Evolutionary conservation across 2,329 filamentous ascomycete genomes (phyloP), one percentile per base, ranked within the genome.

Genomic region (Pseudogymnoascus sp.): DNA sequence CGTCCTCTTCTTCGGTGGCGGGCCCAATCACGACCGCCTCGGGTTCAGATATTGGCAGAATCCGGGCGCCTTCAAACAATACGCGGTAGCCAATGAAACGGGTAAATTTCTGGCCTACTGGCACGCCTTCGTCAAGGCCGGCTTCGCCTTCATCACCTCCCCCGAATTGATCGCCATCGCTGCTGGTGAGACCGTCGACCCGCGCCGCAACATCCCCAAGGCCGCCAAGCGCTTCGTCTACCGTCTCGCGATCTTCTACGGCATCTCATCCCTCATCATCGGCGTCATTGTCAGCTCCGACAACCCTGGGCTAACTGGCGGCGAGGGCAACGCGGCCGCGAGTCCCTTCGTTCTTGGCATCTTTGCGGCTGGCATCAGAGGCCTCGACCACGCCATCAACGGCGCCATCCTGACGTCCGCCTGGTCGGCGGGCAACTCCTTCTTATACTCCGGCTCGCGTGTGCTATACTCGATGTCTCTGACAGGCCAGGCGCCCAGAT

Each of bases 391-490:
- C 65, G 79, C 87, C 67, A 87, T 89, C 76, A 89, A 89, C 69
- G 86, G 80, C 29, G 84, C 83, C 12, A 82, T 89, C 67, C 76
- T 88, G 60, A 87, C 86, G 4, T 87, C 84, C 1, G 87, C 86
- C 1, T 84, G 81, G 80, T 84, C 81, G 0, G 81, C 82, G 4
- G 82, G 80, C 15, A 85, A 84, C 68, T 80, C 82, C 0, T 84
- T 83, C 74, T 76, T 83, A 60, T 88, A 88, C 73, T 85, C 82
- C 0, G 85, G 87, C 62, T 86, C 83, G 48, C 85, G 88, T 69
- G 82, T 90, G 31, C 76, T 91, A 7, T 85, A 89, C 70, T 86
- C 85, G 59, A 82, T 91, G 72, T 80, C 87, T 0, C 77, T 86
- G 5, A 84, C 80, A 59, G 82, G 83, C 9, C 85, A 88, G 60